Conservation (phyloP, 169 alveolate species). For the Plasmodium vivax region DNA sequence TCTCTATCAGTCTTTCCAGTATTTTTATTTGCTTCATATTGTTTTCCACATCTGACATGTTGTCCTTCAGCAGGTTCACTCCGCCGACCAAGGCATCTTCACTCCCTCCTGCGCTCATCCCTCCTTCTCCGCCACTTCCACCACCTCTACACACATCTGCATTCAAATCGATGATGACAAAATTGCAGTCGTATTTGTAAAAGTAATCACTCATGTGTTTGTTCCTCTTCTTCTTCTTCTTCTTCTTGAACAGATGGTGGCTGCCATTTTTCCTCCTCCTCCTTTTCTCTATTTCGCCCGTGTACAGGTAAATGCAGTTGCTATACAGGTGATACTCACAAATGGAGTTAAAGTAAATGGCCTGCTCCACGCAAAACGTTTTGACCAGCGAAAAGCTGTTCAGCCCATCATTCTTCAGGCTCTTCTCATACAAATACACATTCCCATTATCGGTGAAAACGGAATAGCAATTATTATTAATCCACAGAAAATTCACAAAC, state of each 20-base stretch:
- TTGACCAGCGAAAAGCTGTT: constrained; percentile 32
- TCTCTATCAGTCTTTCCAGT: constrained; percentile 45
- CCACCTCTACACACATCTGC: not conserved
- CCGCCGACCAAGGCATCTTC: constrained; percentile 2
- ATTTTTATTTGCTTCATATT: constrained; percentile 68
- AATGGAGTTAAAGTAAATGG: constrained; percentile 44
- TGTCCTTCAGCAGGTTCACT: constrained; percentile 23
- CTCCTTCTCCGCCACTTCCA: not conserved
- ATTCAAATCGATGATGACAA: constrained; percentile 63
- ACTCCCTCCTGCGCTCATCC: not conserved
- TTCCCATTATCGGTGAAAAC: constrained; percentile 52
- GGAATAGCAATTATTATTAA: constrained; percentile 46
- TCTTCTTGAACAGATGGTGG: constrained; percentile 54
- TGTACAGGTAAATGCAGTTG: constrained; percentile 51
- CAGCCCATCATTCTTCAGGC: constrained; percentile 35
- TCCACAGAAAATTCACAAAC: constrained; percentile 63
- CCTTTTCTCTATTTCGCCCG: constrained; percentile 61
- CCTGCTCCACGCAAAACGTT: constrained; percentile 41
- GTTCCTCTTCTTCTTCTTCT: constrained; percentile 14
- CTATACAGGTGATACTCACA: constrained; percentile 71
- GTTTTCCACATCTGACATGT: constrained; percentile 39
- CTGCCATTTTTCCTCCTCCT: constrained; percentile 12
- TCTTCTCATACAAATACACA: constrained; percentile 58
- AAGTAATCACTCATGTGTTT: constrained; percentile 49
- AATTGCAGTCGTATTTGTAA: constrained; percentile 67